phyloP scores from a whole-genome alignment of 73 alveolate genomes.

The Paramecium caudatum region DNA sequence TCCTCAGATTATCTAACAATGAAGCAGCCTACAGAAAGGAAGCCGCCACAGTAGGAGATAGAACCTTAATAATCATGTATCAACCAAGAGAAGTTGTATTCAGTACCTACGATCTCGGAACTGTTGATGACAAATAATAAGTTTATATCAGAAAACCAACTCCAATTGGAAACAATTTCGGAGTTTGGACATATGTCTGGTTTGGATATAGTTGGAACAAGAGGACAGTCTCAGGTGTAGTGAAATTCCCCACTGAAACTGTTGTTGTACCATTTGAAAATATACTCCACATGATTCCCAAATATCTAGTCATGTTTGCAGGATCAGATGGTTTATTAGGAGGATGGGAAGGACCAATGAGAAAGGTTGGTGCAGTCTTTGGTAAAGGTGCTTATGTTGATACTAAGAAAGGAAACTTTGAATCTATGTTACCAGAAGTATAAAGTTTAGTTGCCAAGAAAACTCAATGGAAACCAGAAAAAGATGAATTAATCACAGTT shows the following conservation, averaged over 20 bases:
- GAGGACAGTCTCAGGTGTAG: conserved; percentile 49
- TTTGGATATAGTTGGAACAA: conserved; percentile 52
- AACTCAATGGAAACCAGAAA: conserved; percentile 42
- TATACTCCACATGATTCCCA: conserved; percentile 53
- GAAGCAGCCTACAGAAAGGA: conserved; percentile 64
- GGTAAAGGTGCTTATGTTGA: conserved; percentile 68
- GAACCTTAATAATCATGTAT: conserved; percentile 35
- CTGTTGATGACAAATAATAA: not conserved
- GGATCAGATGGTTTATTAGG: conserved; percentile 71
- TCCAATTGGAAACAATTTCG: conserved; percentile 56
- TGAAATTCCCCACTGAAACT: conserved; percentile 25
- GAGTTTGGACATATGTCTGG: conserved; percentile 68
- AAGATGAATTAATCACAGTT: not conserved
- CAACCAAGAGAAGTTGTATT: conserved; percentile 55
- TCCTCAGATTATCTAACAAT: conserved; percentile 34
- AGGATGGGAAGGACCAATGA: conserved; percentile 59
- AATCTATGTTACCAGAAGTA: conserved; percentile 15
- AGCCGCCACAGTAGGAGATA: conserved; percentile 51
- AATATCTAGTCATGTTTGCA: conserved; percentile 30
- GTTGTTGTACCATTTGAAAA: conserved; percentile 1
- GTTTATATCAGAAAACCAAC: conserved; percentile 47
- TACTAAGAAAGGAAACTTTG: conserved; percentile 61
- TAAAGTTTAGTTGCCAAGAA: not conserved
- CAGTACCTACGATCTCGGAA: conserved; percentile 42
- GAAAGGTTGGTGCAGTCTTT: conserved; percentile 50